Evolutionary conservation across 1,284 basidiomycete genomes (phyloP).

Genomic region (Leccinum fuscescens): DNA sequence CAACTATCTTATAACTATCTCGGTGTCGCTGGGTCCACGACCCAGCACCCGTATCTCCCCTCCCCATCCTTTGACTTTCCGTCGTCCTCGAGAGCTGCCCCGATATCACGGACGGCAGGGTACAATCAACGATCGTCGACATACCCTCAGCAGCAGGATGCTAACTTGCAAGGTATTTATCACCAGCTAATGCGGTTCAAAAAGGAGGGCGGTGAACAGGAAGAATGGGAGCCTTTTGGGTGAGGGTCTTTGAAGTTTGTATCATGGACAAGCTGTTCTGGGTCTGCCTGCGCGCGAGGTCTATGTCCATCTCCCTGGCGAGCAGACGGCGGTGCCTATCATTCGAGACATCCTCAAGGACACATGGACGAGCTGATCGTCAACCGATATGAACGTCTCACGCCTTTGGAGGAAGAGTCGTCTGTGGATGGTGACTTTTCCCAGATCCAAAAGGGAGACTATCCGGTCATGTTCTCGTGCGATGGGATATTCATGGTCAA

Average conservation of each 20-base stretch:
- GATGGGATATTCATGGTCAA: no score
- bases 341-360: no score
- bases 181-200: constrained; percentile 30
- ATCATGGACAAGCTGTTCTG: constrained; percentile 9
- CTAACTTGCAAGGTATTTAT: constrained; percentile 35
- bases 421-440: no score
- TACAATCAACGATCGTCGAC: constrained; percentile 28
- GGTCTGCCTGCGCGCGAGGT: no score
- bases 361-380: no score
- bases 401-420: no score
- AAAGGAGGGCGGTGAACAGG: constrained; percentile 20
- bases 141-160: constrained; percentile 31
- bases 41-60: constrained; percentile 27
- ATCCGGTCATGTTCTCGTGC: no score
- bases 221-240: constrained; percentile 35
- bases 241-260: constrained; percentile 34
- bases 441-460: no score
- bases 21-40: constrained; percentile 16
- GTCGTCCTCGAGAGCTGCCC: constrained; percentile 27
- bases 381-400: no score
- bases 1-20: constrained; percentile 26
- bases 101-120: constrained; percentile 20
- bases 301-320: no score
- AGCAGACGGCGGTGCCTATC: no score
- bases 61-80: constrained; percentile 32